A percentile compares a stretch with the other conserved stretches of the same genome.
phyloP scores from a whole-genome alignment of 2,329 filamentous ascomycete species.

The Dryadomyces quercus-mongolicae region DNA sequence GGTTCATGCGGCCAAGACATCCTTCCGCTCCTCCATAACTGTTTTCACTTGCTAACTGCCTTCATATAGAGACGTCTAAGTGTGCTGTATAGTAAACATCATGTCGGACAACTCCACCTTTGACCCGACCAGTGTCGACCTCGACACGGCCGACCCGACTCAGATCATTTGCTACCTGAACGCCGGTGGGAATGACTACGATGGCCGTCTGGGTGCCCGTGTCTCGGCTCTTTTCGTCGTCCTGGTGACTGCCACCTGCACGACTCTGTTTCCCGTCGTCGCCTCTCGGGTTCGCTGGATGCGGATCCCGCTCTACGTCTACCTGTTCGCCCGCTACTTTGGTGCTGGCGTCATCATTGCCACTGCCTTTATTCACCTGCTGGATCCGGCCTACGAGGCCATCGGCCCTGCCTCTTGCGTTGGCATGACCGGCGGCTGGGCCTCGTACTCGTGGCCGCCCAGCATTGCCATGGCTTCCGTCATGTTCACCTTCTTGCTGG shows the following conservation, averaged over 20 bases:
- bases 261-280: slow-evolving; percentile 56
- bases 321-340: slow-evolving; percentile 81
- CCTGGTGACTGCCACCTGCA: slow-evolving; percentile 44
- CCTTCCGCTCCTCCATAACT: no score
- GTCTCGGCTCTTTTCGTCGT: slow-evolving; percentile 69
- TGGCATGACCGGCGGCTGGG: slow-evolving; percentile 42
- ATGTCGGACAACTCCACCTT: slow-evolving; percentile 14
- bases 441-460: slow-evolving; percentile 66
- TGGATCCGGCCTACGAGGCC: slow-evolving; percentile 68
- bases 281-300: slow-evolving; percentile 45
- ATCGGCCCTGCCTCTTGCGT: slow-evolving; percentile 35
- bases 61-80: no score
- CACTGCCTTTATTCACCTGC: slow-evolving; percentile 83
- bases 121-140: slow-evolving; percentile 29
- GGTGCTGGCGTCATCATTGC: slow-evolving; percentile 89
- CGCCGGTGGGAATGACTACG: slow-evolving; percentile 35
- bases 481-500: slow-evolving; percentile 78
- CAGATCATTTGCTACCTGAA: slow-evolving; percentile 39
- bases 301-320: slow-evolving; percentile 50
- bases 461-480: slow-evolving; percentile 79
- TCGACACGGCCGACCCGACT: slow-evolving; percentile 26
- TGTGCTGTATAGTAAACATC: neutral
- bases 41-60: no score
- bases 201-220: slow-evolving; percentile 49
- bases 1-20: no score